phyloP scores from a whole-genome alignment of 2,329 filamentous ascomycete genomes.

The Bipolaris cookei region DNA sequence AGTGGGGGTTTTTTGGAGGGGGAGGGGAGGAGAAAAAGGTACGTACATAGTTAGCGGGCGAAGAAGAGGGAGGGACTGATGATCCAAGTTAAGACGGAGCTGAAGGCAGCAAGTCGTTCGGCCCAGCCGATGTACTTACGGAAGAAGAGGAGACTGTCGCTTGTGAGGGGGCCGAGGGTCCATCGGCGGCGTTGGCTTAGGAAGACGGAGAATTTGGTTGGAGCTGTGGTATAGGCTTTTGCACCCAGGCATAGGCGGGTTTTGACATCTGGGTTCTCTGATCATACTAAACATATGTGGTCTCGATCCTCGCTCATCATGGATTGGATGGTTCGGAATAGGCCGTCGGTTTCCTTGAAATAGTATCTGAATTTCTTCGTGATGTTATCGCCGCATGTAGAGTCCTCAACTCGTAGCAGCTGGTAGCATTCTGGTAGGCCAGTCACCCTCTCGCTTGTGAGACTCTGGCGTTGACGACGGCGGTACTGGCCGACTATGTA shows the following conservation, averaged over 20 bases:
- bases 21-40: background rate
- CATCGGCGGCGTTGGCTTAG: slow-evolving; percentile 12
- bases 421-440: slow-evolving; percentile 13
- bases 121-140: slow-evolving; percentile 9
- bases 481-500: slow-evolving; percentile 11
- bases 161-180: slow-evolving; percentile 13
- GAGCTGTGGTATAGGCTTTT: slow-evolving; percentile 7
- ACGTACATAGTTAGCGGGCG: slow-evolving; percentile 7
- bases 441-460: slow-evolving; percentile 10
- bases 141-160: slow-evolving; percentile 4
- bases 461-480: slow-evolving; percentile 9
- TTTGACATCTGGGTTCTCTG: slow-evolving; percentile 7
- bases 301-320: slow-evolving; percentile 16
- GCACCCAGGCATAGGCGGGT: slow-evolving; percentile 8
- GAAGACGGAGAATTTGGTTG: slow-evolving; percentile 1
- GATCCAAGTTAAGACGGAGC: slow-evolving; percentile 5
- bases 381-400: slow-evolving; percentile 8
- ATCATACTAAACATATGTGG: slow-evolving; percentile 7
- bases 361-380: slow-evolving; percentile 8
- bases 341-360: slow-evolving; percentile 4
- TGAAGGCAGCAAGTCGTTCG: slow-evolving; percentile 5
- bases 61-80: slow-evolving; percentile 5
- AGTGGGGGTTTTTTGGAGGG: too few species aligned
- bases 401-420: slow-evolving; percentile 1
- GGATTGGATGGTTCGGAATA: slow-evolving; percentile 8